Base-by-base conservation (phyloP, 2,329 filamentous ascomycete species). In the Botrytis byssoidea region DNA sequence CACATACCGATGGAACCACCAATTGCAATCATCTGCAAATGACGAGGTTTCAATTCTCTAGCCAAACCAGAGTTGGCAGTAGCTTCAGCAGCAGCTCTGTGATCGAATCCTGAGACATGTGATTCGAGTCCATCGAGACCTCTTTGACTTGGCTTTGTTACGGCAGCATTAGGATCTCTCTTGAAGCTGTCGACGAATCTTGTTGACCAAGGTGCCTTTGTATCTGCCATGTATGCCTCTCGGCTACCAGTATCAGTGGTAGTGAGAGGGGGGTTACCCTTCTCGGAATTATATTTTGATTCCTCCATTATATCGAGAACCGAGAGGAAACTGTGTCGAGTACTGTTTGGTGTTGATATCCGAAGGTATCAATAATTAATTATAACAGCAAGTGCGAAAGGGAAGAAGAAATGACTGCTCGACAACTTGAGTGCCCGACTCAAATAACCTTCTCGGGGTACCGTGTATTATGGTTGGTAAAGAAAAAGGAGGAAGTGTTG, bases 51-150 rank as follows among this genome's bases (percentile, higher is more conserved):
- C 61, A 88, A 82, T 65, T 86, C 86, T 76, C 86, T 84, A 29
- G 92, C 89, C 67, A 98, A 86, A 9, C 92, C 90, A 60, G 93
- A 91, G 76, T 91, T 88, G 10, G 93, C 92, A 2, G 93, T 95
- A 51, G 85, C 85, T 44, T 85, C 83, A 1, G 87, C 87, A 2
- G 88, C 89, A 72, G 82, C 82, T 80, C 93, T 91, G 78, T 94
- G 84, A 79, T 93, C 88, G 80, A 87, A 90, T 22, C 85, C 84
- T 2, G 75, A 70, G 18, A 66, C 73, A 1, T 32, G 44, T 8
- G 35, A 37, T 63, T 63, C 60, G 25, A 16, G 60, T n/a, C 65
- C 55, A 12, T 32, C 59, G 18, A 72, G 70, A 35, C 74, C 64
- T 20, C 35, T 44, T 57, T 72, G 70, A 42, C 29, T 40, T 37